Conservation (phyloP, 768 basidiomycete genomes). For the Suillus subluteus region DNA sequence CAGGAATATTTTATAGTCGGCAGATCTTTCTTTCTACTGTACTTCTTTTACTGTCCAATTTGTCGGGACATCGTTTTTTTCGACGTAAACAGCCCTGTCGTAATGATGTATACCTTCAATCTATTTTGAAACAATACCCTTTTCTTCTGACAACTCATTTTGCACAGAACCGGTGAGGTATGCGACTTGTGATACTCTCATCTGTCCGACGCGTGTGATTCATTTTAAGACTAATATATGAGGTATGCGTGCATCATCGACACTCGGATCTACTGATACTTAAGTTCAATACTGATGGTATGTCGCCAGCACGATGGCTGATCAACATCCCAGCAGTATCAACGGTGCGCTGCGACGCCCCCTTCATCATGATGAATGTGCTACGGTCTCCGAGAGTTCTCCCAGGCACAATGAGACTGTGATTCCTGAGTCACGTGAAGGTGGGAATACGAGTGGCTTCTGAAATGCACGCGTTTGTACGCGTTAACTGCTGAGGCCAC, state of each 20-base stretch:
- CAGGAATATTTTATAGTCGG: constrained; percentile 1
- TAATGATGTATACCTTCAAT: constrained; percentile 29
- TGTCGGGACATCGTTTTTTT: constrained; percentile 9
- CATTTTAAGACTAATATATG: neutral
- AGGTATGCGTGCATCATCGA: neutral
- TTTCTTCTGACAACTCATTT: constrained; percentile 12
- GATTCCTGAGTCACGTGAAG: neutral
- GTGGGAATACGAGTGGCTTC: constrained; percentile 9
- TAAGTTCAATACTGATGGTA: neutral
- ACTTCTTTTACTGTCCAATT: constrained; percentile 9
- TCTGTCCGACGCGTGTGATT: neutral
- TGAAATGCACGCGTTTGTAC: constrained; percentile 21
- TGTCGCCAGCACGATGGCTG: neutral
- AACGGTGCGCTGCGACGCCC: no score
- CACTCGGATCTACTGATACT: neutral
- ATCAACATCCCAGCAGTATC: neutral
- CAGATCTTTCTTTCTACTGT: constrained; percentile 15
- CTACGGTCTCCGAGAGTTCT: no score
- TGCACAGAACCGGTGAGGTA: neutral
- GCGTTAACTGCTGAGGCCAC: constrained; percentile 9
- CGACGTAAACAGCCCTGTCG: constrained; percentile 5
- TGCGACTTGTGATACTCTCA: neutral
- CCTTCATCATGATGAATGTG: no score
- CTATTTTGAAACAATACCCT: constrained; percentile 12
- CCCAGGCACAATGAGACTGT: neutral